Evolutionary conservation across 176 grass and related monocot genomes (phyloP).

Genomic region (Eleusine coracana): DNA sequence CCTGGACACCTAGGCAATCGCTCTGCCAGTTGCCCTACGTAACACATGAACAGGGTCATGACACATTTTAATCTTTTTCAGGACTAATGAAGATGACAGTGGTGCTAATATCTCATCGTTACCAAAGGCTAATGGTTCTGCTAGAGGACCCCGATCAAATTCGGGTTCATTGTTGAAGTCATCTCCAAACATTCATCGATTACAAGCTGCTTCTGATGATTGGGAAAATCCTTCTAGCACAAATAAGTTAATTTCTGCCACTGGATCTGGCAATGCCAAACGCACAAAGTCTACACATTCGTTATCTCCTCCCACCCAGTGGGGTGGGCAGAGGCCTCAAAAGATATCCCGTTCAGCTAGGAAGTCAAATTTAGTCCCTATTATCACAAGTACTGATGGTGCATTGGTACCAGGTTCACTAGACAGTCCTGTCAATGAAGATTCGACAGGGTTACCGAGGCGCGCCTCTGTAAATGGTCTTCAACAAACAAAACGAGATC

Average conservation of each 20-base stretch:
- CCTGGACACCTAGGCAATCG: conserved; percentile 15
- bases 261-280: conserved; percentile 67
- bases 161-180: conserved; percentile 70
- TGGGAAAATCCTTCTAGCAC: conserved; percentile 66
- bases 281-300: conserved; percentile 63
- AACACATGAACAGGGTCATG: neutral
- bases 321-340: conserved; percentile 89
- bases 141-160: conserved; percentile 73
- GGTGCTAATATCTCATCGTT: conserved; percentile 51
- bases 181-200: conserved; percentile 60
- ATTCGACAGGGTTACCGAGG: conserved; percentile 42
- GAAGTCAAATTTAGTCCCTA: conserved; percentile 76
- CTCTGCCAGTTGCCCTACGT: neutral
- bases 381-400: conserved; percentile 57
- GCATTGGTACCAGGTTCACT: conserved; percentile 45
- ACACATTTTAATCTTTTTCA: conserved; percentile 42
- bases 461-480: conserved; percentile 48
- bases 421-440: conserved; percentile 59
- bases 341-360: conserved; percentile 87
- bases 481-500: conserved; percentile 63
- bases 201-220: conserved; percentile 61
- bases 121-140: conserved; percentile 63
- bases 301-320: conserved; percentile 74
- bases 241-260: conserved; percentile 69
- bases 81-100: conserved; percentile 61